phyloP scores from a whole-genome alignment of 2,329 filamentous ascomycete genomes.

The Purpureocillium takamizusanense region DNA sequence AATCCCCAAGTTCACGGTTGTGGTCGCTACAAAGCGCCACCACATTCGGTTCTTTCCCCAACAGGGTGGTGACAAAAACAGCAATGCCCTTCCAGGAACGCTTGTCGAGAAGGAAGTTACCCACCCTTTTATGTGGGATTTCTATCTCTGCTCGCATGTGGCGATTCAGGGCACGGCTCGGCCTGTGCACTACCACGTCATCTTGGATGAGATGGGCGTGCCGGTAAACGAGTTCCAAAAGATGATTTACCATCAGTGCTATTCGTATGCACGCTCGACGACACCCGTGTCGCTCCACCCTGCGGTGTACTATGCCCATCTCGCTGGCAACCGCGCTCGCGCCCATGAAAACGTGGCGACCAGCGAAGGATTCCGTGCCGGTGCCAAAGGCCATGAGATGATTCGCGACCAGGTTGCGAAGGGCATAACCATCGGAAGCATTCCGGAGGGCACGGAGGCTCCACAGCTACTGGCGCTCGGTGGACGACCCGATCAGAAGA shows the following conservation, averaged over 20 bases:
- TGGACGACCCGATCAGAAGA: slow-evolving; percentile 11
- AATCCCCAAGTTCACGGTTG: slow-evolving; percentile 65
- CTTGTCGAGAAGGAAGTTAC: slow-evolving; percentile 86
- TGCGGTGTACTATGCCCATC: slow-evolving; percentile 90
- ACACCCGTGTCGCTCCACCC: slow-evolving; percentile 86
- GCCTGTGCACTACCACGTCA: slow-evolving; percentile 85
- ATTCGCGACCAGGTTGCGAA: slow-evolving; percentile 29
- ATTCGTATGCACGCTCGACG: slow-evolving; percentile 85
- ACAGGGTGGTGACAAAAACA: slow-evolving; percentile 60
- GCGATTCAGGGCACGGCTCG: slow-evolving; percentile 93
- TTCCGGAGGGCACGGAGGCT: slow-evolving; percentile 15
- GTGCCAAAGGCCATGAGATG: slow-evolving; percentile 34
- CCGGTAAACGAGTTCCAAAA: slow-evolving; percentile 63
- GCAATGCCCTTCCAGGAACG: slow-evolving; percentile 77
- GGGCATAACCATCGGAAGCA: slow-evolving; percentile 17
- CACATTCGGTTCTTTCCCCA: slow-evolving; percentile 88
- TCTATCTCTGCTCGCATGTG: slow-evolving; percentile 53
- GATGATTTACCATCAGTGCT: slow-evolving; percentile 91
- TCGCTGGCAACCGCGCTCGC: slow-evolving; percentile 73
- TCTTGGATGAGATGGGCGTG: slow-evolving; percentile 70
- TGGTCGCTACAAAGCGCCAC: slow-evolving; percentile 88
- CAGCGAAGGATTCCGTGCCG: slow-evolving; percentile 33
- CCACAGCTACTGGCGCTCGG: slow-evolving; percentile 22
- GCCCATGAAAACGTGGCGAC: slow-evolving; percentile 54
- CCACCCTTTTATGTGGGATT: slow-evolving; percentile 84